Conservation (phyloP, 371 early-diverging fungal genomes). For the Actinomucor elegans region DNA sequence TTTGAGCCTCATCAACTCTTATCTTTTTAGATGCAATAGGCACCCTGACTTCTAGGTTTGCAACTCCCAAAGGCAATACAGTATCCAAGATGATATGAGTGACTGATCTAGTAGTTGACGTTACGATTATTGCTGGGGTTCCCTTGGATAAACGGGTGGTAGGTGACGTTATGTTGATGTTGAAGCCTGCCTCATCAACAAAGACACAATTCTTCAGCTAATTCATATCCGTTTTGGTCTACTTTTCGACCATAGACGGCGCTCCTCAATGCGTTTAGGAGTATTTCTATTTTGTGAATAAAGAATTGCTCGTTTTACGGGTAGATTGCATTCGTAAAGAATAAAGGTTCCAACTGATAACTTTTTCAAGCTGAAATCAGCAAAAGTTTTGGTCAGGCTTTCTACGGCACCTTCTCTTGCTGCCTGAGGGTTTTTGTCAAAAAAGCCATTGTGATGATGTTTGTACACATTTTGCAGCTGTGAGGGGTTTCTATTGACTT, state of each 20-base stretch:
- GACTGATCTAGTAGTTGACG: conserved; percentile 10
- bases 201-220: conserved; percentile 14
- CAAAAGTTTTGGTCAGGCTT: conserved; percentile 2
- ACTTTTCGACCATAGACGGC: neutral
- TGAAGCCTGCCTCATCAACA: conserved; percentile 20
- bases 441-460: neutral
- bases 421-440: conserved; percentile 5
- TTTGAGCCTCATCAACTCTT: neutral
- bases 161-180: conserved; percentile 9
- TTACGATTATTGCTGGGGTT: conserved; percentile 15
- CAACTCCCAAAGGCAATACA: conserved; percentile 3
- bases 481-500: no score
- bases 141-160: conserved; percentile 13
- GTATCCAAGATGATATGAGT: conserved; percentile 14
- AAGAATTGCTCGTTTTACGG: neutral
- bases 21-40: conserved; percentile 2
- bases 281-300: neutral
- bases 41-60: conserved; percentile 4
- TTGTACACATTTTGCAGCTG: conserved; percentile 16
- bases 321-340: conserved; percentile 4
- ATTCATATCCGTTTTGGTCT: neutral
- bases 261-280: neutral
- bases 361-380: conserved; percentile 15
- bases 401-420: conserved; percentile 8
- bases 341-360: conserved; percentile 9